Base-by-base conservation (phyloP, 2,329 filamentous ascomycete genomes). In the Aspergillus ruber region DNA sequence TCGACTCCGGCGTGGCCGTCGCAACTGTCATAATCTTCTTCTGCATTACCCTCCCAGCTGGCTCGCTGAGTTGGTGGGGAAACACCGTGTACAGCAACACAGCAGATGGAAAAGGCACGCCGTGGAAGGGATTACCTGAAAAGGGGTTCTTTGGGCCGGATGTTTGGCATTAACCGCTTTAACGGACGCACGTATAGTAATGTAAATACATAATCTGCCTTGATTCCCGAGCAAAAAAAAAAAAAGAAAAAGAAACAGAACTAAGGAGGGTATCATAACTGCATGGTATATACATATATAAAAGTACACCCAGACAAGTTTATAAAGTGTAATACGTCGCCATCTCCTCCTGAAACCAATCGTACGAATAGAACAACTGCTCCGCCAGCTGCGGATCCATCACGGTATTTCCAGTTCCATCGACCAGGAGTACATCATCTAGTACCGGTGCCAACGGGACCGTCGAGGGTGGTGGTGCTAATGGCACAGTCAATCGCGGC, bases 11-110 rank as follows among this genome's bases (percentile, higher is more conserved):
- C 4, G 64, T 72, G 18, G 71, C 71, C 4, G 63, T 74, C 1
- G 64, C 69, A 0, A 69, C 68, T 0, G 64, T 74, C 13, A 60
- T 74, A 21, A 73, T 73, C 23, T 73, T 73, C 56, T 73, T 74
- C 44, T 68, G 63, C 40, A 67, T 74, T 40, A 66, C 65, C 13
- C 69, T 74, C 40, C 68, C 68, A 0, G 69, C 68, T 3, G 63
- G 65, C 4, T 56, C 53, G 4, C 51, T 73, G 38, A 56, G 51
- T 21, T 73, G 70, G 70, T 73, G 70, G 70, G 70, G 70, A 0
- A 75, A 74, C 35, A 65, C 60, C 1, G 63, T 69, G 6, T 66
- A 59, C 44, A 38, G 36, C 21, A 45, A 53, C 0, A 74, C 73
- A 2, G 71, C 71, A 0, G 73, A 76, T 54, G 68, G 66, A 0